Evolutionary conservation across 2,329 filamentous ascomycete genomes (phyloP).

Genomic region (Aureobasidium sp.): DNA sequence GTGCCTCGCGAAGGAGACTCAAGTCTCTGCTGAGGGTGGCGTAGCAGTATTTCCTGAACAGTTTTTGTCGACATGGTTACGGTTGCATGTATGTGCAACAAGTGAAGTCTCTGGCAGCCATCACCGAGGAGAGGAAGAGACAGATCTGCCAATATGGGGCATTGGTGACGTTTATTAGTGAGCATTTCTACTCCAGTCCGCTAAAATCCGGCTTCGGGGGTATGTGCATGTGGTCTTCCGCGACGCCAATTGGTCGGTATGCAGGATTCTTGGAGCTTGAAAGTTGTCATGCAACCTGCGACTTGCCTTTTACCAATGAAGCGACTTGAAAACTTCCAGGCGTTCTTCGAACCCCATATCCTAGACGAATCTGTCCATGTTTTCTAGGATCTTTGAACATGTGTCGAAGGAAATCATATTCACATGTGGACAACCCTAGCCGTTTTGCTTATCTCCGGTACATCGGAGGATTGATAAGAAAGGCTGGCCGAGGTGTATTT

Average conservation of each 20-base stretch:
- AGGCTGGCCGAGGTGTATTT: not conserved
- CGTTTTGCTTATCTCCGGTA: conserved; percentile 6
- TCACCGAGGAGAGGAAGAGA: not conserved
- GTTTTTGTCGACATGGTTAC: conserved; percentile 16
- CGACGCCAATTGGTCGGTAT: not conserved
- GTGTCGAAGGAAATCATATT: not conserved
- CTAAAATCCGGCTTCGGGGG: not conserved
- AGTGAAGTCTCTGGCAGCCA: not conserved
- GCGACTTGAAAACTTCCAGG: not conserved
- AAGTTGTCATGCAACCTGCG: not conserved
- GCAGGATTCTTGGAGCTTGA: not conserved
- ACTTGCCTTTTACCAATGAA: not conserved
- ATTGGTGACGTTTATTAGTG: conserved; percentile 10
- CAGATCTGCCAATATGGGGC: not conserved
- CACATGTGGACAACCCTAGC: not conserved
- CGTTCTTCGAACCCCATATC: not conserved
- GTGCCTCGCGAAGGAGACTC: conserved; percentile 54
- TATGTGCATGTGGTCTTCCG: not conserved
- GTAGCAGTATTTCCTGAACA: conserved; percentile 22
- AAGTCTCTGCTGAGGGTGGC: conserved; percentile 58
- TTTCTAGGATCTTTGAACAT: not conserved
- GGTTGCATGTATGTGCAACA: not conserved
- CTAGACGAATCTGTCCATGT: not conserved
- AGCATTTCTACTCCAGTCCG: not conserved
- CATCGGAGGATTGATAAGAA: conserved; percentile 6